A percentile compares a stretch with the other conserved stretches of the same genome.
Conservation (phyloP, 2,329 filamentous ascomycete genomes). For the Seiridium unicorne region DNA sequence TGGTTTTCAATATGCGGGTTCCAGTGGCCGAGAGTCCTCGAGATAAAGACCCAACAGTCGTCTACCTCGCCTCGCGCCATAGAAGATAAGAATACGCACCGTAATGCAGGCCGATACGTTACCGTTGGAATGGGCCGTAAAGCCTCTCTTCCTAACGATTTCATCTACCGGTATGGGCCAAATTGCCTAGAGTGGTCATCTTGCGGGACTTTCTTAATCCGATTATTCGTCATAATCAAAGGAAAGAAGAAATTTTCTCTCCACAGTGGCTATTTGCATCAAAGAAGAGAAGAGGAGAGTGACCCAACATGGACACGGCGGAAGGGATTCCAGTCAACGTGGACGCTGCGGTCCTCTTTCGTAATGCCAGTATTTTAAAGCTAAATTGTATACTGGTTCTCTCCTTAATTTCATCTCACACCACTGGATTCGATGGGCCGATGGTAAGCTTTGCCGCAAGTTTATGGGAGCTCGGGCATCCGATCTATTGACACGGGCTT, state of each 20-base stretch:
- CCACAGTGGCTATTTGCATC: neutral
- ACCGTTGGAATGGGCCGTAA: neutral
- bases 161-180: too few species aligned
- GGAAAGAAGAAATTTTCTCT: too few species aligned
- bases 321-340: conserved; percentile 12
- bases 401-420: conserved; percentile 22
- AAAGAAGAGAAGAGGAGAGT: too few species aligned
- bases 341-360: conserved; percentile 9
- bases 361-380: conserved; percentile 18
- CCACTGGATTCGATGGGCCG: conserved; percentile 29
- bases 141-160: neutral
- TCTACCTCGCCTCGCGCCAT: neutral
- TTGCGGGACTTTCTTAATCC: too few species aligned
- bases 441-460: conserved; percentile 26
- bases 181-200: too few species aligned
- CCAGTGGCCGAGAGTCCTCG: neutral
- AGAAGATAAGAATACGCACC: neutral
- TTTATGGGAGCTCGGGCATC: neutral
- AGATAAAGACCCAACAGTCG: neutral
- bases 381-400: conserved; percentile 20
- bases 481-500: too few species aligned
- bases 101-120: neutral
- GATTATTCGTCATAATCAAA: too few species aligned
- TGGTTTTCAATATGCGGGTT: too few species aligned
- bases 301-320: neutral